Evolutionary conservation across 345 rosid species (phyloP), one percentile per base, ranked within the genome.

Genomic region (Euphorbia lathyris): DNA sequence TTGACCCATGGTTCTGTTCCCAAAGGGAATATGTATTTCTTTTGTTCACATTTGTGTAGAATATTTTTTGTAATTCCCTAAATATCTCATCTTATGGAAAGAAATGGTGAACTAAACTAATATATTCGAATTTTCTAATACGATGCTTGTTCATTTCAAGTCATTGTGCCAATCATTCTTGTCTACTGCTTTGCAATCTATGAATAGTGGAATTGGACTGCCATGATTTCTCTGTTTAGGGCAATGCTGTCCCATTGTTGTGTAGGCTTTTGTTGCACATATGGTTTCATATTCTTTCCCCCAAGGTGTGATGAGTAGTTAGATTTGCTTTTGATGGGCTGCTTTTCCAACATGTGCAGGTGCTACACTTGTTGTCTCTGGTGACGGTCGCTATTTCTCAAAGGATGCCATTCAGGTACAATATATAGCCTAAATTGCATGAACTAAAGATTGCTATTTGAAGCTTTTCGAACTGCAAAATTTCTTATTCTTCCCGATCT

Each of bases 371-470:
- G 96, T 92, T 72, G 98, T 96, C 78, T 92, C 98, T 81, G 99
- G 99, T 72, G 99, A 96, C 86, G 99, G 99, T 47, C 95, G 98
- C 67, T 96, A 92, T 80, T 96, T 34, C 81, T 96, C 99, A 14
- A 86, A 86, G 83, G 96, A 90, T 76, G 97, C 97, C 65, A 85
- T 96, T 80, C 96, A 96, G 99, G 99, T 96, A 75, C 20, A 5
- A 16, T 42, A 56, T 51, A 22, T 48, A 36, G n/a, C 30, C 25
- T 47, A 2, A 43, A 59, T 34, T 3, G 5, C 40, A 7, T 38
- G 10, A 63, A 19, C 38, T 13, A 26, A 13, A 42, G 43, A 58
- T 22, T 57, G 53, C 34, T 40, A 13, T 23, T 38, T 52, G 45
- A 1, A 16, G 6, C 22, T 45, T n/a, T 26, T 47, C 27, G 63